Evolutionary conservation across 2,329 filamentous ascomycete species (phyloP).

Genomic region (Colletotrichum phormii): DNA sequence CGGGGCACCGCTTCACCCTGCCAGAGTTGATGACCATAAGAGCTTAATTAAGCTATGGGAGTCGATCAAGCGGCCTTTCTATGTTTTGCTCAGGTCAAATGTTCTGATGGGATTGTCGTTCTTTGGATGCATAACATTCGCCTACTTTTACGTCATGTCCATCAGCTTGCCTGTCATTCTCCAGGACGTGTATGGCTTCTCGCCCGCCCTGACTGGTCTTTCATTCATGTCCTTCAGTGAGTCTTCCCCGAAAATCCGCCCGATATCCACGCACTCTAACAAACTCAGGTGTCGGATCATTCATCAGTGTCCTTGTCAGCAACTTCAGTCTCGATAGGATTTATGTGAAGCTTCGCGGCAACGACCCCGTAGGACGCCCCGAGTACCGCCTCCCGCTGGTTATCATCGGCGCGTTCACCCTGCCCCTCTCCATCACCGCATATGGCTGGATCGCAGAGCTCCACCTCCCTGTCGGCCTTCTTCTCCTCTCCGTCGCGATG

Average conservation of each 20-base stretch:
- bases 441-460: constrained; percentile 65
- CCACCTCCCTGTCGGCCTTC: constrained; percentile 52
- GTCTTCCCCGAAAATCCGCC: constrained; percentile 24
- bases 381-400: constrained; percentile 66
- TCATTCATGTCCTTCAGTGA: constrained; percentile 67
- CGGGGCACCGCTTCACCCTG: constrained; percentile 35
- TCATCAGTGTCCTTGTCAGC: constrained; percentile 59
- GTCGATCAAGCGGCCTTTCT: constrained; percentile 58
- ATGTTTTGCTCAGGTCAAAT: constrained; percentile 60
- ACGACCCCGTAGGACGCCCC: constrained; percentile 56
- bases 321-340: constrained; percentile 64
- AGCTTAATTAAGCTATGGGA: constrained; percentile 48
- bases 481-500: constrained; percentile 57
- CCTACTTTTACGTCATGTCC: constrained; percentile 65
- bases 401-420: constrained; percentile 56
- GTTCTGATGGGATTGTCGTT: constrained; percentile 64
- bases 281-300: constrained; percentile 59
- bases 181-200: constrained; percentile 58
- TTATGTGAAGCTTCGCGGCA: constrained; percentile 59
- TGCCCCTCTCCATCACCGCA: constrained; percentile 57
- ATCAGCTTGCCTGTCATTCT: constrained; percentile 65
- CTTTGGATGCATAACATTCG: constrained; percentile 60
- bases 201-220: constrained; percentile 62
- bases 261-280: constrained; percentile 26
- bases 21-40: constrained; percentile 39